Base-by-base conservation (phyloP, 768 basidiomycete species). In the Kwoniella pini region DNA sequence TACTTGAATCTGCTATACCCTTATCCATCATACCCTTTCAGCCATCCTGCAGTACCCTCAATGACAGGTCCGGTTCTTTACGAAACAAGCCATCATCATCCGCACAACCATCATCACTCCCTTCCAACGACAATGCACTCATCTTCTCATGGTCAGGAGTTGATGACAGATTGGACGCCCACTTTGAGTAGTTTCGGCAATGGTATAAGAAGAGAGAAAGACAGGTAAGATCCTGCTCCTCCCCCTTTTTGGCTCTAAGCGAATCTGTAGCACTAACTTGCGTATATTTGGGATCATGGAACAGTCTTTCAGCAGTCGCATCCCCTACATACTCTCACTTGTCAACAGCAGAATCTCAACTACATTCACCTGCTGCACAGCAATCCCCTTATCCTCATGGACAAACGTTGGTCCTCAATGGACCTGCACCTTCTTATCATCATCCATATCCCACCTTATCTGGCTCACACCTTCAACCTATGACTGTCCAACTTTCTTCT, bases 291-390 rank as follows among this genome's bases (percentile, higher is more conserved):
- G 7, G 15, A 36, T 28, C 12, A 31, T 31, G 12, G 24, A 4
- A 30, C 36, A 40, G 39, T 33, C 36, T 39, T 33, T 33, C 55
- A 31, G 31, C 49, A 27, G 52, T 42, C 33, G 26, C 45, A 57
- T 70, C 68, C 15, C 68, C 68, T 1, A 62, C 68, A 21, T 64
- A 70, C 51, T 66, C 68, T 26, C 64, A 70, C 33, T 51, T 63
- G 6, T 66, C 65, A 22, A 38, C 52, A 27, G 22, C 60, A 12
- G 64, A 60, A 27, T 50, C 48, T 30, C 48, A 50, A 36, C 9
- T 30, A 19, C 48, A 50, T 31, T 50, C 48, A 6, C 48, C 48
- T 30, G 48, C 22, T 42, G 38, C 51, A 19, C 63, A 61, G 59
- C 64, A 50, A 48, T 62, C 45, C 48, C 57, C 62, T 21, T 64